Conservation (phyloP, 192 early-diverging fungal genomes). For the Podila horticola region DNA sequence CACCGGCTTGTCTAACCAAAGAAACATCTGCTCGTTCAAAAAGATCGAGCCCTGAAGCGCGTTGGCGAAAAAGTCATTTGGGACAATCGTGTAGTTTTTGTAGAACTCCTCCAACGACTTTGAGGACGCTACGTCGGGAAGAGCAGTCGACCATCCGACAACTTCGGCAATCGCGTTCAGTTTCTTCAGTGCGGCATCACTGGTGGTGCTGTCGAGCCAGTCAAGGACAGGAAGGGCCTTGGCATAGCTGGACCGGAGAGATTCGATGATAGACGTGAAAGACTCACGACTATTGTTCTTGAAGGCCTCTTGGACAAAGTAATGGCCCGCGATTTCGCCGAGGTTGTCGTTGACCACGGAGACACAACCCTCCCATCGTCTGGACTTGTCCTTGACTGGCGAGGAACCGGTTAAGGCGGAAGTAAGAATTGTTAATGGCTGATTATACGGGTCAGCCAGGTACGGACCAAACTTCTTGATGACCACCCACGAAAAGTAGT, state of each 20-base stretch:
- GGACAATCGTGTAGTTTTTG: slow-evolving; percentile 51
- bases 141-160: slow-evolving; percentile 68
- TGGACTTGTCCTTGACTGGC: slow-evolving; percentile 38
- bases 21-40: too few relatives aligned
- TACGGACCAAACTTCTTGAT: too few relatives aligned
- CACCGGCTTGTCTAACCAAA: slow-evolving; percentile 31
- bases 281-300: slow-evolving; percentile 44
- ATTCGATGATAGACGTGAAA: slow-evolving; percentile 55
- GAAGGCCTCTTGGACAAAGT: slow-evolving; percentile 49
- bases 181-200: slow-evolving; percentile 61
- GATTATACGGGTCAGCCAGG: background rate
- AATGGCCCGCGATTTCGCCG: slow-evolving; percentile 51
- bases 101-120: slow-evolving; percentile 60
- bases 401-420: slow-evolving; percentile 32
- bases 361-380: slow-evolving; percentile 55
- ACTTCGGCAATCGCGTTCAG: slow-evolving; percentile 64
- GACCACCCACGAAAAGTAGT: too few relatives aligned
- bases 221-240: slow-evolving; percentile 49
- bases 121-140: slow-evolving; percentile 59
- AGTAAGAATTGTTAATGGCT: slow-evolving; percentile 42
- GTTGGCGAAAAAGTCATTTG: slow-evolving; percentile 66
- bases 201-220: slow-evolving; percentile 69
- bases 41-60: slow-evolving; percentile 21
- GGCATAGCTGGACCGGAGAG: slow-evolving; percentile 54
- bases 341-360: slow-evolving; percentile 25